phyloP scores from a whole-genome alignment of 495 filamentous ascomycete genomes.

The Hypoxylon intermedium region DNA sequence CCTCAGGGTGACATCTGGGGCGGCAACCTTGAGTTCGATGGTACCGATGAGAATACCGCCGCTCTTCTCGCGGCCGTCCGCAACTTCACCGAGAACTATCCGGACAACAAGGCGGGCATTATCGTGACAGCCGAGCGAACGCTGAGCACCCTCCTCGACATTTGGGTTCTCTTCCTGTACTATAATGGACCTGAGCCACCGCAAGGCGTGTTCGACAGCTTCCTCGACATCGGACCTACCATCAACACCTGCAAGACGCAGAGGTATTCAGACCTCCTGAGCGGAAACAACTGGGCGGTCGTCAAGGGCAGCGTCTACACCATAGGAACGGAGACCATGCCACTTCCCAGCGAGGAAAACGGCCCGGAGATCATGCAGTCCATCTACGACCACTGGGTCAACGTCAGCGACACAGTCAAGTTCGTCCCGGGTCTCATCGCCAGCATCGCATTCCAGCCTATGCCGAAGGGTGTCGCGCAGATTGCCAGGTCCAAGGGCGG shows the following conservation, averaged over 20 bases:
- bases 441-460: constrained; percentile 63
- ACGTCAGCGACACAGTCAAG: constrained; percentile 50
- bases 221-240: constrained; percentile 57
- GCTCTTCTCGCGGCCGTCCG: constrained; percentile 56
- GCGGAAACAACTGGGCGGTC: constrained; percentile 50
- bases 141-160: constrained; percentile 49
- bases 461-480: constrained; percentile 57
- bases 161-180: constrained; percentile 69
- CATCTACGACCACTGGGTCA: constrained; percentile 61
- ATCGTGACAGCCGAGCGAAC: constrained; percentile 63
- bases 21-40: constrained; percentile 59
- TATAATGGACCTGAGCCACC: constrained; percentile 66
- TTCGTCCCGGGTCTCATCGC: constrained; percentile 57
- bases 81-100: constrained; percentile 60
- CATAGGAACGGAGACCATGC: constrained; percentile 65
- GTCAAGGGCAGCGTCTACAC: constrained; percentile 57
- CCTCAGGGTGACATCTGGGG: constrained; percentile 60
- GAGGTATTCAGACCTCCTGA: constrained; percentile 59
- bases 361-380: constrained; percentile 52
- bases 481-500: constrained; percentile 57
- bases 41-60: constrained; percentile 48
- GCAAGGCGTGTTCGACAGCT: constrained; percentile 61
- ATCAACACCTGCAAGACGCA: constrained; percentile 60
- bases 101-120: constrained; percentile 59
- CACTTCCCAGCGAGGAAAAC: constrained; percentile 51